A percentile compares a stretch with the other conserved stretches of the same genome.
Evolutionary conservation across 2,329 filamentous ascomycete genomes (phyloP).

Genomic region (Lasiodiplodia sp.): DNA sequence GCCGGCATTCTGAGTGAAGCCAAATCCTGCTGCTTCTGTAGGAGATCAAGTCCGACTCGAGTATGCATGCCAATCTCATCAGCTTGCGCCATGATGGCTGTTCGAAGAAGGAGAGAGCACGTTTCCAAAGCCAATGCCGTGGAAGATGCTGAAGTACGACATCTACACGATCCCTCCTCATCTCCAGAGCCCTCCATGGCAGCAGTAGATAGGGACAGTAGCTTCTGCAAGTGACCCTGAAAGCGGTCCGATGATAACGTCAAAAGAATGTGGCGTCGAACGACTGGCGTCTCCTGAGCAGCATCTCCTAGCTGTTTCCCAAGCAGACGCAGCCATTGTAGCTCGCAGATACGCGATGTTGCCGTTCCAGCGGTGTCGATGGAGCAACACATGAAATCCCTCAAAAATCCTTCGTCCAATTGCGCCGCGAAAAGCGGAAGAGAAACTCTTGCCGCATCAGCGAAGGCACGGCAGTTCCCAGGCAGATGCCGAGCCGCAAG

Average conservation of each 20-base stretch:
- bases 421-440: constrained; percentile 11
- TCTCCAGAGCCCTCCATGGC: background rate
- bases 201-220: constrained; percentile 32
- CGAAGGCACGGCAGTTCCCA: background rate
- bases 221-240: constrained; percentile 35
- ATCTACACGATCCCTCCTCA: constrained; percentile 32
- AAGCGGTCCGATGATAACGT: constrained; percentile 39
- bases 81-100: constrained; percentile 35
- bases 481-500: constrained; percentile 26
- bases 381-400: constrained; percentile 7
- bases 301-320: constrained; percentile 2
- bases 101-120: constrained; percentile 41
- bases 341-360: background rate
- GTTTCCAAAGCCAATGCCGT: constrained; percentile 37
- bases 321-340: constrained; percentile 12
- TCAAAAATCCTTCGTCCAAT: constrained; percentile 13
- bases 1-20: constrained; percentile 9
- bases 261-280: constrained; percentile 37
- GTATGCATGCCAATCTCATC: constrained; percentile 35
- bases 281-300: background rate
- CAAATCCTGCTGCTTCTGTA: constrained; percentile 40
- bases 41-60: constrained; percentile 36
- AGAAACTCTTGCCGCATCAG: constrained; percentile 13
- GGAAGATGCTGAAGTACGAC: constrained; percentile 32
- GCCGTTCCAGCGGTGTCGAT: background rate